These are phyloP conservation scores for Phalaenopsis equestris DNA, from an alignment of 106 monocot species.

Conservation along the genomic window DNA sequence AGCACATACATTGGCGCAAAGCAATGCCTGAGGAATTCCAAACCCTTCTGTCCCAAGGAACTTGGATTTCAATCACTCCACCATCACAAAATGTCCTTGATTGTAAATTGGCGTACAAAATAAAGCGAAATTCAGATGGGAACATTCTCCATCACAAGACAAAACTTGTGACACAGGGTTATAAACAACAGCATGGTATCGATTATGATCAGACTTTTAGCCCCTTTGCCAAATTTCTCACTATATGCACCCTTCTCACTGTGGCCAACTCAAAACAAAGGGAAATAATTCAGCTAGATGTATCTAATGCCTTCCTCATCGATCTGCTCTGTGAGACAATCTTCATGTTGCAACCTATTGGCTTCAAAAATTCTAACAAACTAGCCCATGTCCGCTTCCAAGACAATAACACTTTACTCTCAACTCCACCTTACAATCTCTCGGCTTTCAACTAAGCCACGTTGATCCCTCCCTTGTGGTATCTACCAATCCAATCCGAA, in stretches of 20 bases:
- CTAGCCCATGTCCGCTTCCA: too few relatives aligned
- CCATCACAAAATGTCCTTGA: conserved; percentile 1
- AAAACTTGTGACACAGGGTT: conserved; percentile 12
- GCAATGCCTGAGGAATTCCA: conserved; percentile 8
- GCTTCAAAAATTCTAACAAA: too few relatives aligned
- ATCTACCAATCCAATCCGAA: too few relatives aligned
- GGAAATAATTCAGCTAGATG: neutral
- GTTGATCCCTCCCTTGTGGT: too few relatives aligned
- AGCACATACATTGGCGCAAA: neutral
- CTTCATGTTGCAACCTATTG: neutral
- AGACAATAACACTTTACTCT: too few relatives aligned
- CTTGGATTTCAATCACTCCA: conserved; percentile 1
- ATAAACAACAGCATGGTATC: conserved; percentile 3
- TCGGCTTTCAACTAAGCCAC: too few relatives aligned
- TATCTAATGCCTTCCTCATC: conserved; percentile 1
- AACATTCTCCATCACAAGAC: neutral
- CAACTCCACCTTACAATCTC: too few relatives aligned
- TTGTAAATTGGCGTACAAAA: conserved; percentile 4
- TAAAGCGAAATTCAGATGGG: neutral
- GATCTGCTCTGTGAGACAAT: neutral
- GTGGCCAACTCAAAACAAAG: neutral
- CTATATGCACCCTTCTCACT: neutral
- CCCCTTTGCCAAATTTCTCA: neutral
- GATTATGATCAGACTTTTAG: conserved; percentile 8
- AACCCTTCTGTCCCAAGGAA: neutral